A percentile compares a stretch with the other conserved stretches of the same genome.
phyloP scores from a whole-genome alignment of 192 early-diverging fungal species.

The Jimgerdemannia lactiflua region DNA sequence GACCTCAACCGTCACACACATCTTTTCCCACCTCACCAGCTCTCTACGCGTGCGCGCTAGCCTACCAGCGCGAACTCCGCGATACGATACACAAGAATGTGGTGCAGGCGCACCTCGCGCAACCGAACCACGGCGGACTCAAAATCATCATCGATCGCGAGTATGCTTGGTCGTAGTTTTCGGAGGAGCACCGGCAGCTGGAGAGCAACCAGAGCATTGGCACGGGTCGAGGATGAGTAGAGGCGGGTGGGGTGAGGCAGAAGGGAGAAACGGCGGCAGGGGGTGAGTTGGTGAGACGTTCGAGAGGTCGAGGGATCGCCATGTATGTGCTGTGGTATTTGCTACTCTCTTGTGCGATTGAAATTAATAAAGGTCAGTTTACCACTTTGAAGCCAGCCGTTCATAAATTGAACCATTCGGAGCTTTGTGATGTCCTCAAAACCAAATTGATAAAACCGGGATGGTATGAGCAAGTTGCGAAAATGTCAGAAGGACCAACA shows the following conservation, averaged over 20 bases:
- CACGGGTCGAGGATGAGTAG: conserved; percentile 9
- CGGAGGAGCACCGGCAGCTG: conserved; percentile 60
- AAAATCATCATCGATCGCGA: conserved; percentile 53
- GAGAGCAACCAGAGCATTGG: conserved; percentile 64
- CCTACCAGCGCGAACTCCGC: conserved; percentile 59
- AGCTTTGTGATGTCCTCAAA: too few relatives aligned
- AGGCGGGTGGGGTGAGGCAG: neutral
- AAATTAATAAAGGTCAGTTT: too few relatives aligned
- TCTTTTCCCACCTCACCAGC: conserved; percentile 13
- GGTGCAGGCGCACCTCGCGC: conserved; percentile 33
- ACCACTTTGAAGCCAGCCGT: too few relatives aligned
- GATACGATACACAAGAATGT: conserved; percentile 48
- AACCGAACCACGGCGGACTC: conserved; percentile 19
- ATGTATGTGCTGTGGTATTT: too few relatives aligned
- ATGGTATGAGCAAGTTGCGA: too few relatives aligned
- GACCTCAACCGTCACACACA: neutral
- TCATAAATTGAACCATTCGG: too few relatives aligned
- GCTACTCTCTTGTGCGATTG: too few relatives aligned
- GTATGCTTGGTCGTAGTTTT: conserved; percentile 67
- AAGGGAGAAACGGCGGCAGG: too few relatives aligned
- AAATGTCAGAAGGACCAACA: too few relatives aligned
- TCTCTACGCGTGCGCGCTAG: conserved; percentile 61
- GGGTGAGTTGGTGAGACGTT: too few relatives aligned
- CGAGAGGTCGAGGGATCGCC: too few relatives aligned
- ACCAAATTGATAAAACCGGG: too few relatives aligned